phyloP scores from a whole-genome alignment of 805 yeast species.

The Barnettozyma populi region DNA sequence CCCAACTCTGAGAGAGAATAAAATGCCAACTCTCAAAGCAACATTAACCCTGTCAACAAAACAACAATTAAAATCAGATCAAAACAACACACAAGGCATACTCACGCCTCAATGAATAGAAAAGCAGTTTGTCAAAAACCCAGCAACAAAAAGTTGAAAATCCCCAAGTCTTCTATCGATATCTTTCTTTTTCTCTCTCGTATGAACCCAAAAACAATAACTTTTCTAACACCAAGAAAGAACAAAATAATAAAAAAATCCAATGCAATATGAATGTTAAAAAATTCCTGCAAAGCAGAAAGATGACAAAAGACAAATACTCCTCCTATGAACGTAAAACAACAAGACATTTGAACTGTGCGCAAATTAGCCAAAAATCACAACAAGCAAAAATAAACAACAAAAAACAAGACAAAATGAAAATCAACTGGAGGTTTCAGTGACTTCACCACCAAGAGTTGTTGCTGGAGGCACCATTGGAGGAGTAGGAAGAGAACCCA shows the following conservation, averaged over 20 bases:
- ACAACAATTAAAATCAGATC: slow-evolving; percentile 4
- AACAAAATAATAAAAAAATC: background rate
- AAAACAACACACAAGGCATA: slow-evolving; percentile 1
- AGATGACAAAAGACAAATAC: slow-evolving; percentile 1
- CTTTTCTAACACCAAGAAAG: slow-evolving; percentile 4
- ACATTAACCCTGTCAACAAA: slow-evolving; percentile 4
- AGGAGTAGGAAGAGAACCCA: slow-evolving; percentile 16
- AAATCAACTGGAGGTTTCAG: background rate
- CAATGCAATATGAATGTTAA: slow-evolving; percentile 2
- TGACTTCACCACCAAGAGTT: slow-evolving; percentile 9
- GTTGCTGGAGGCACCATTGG: slow-evolving; percentile 13
- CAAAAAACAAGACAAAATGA: background rate
- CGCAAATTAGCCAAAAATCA: slow-evolving; percentile 6
- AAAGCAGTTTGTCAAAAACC: slow-evolving; percentile 4
- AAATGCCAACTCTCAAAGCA: background rate
- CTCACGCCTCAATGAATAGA: background rate
- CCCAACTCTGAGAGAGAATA: background rate
- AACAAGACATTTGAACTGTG: slow-evolving; percentile 16
- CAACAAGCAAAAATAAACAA: slow-evolving; percentile 2
- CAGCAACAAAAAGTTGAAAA: slow-evolving; percentile 1
- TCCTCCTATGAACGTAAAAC: slow-evolving; percentile 4
- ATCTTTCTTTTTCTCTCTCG: background rate
- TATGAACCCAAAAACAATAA: slow-evolving; percentile 7
- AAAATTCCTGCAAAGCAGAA: background rate
- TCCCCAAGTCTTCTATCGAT: slow-evolving; percentile 4